Evolutionary conservation across 176 grass and related monocot species (phyloP).

Genomic region (Metroxylon sagu): DNA sequence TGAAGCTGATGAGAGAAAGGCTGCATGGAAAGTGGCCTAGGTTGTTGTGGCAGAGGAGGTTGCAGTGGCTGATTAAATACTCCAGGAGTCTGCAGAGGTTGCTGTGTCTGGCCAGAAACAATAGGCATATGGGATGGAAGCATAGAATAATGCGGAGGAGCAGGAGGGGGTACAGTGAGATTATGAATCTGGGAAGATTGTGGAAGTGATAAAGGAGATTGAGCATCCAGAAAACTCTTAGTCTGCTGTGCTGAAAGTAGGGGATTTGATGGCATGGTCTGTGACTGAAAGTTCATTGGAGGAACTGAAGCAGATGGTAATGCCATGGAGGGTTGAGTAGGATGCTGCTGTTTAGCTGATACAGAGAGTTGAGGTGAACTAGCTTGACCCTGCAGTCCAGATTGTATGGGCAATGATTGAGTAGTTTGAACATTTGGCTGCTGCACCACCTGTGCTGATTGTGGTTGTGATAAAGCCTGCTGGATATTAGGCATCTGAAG

Average conservation of each 20-base stretch:
- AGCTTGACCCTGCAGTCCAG: constrained; percentile 27
- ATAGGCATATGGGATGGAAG: constrained; percentile 50
- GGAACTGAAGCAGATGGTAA: constrained; percentile 33
- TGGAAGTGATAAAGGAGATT: constrained; percentile 33
- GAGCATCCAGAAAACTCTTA: constrained; percentile 41
- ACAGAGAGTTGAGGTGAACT: constrained; percentile 30
- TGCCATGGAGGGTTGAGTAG: constrained; percentile 30
- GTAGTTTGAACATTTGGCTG: constrained; percentile 25
- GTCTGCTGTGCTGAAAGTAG: constrained; percentile 30
- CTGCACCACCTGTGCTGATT: constrained; percentile 31
- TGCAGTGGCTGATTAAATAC: constrained; percentile 70
- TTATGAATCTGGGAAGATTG: constrained; percentile 60
- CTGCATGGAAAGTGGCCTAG: constrained; percentile 57
- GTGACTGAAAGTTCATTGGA: constrained; percentile 34
- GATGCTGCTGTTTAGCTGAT: constrained; percentile 34
- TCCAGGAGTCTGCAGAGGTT: constrained; percentile 63
- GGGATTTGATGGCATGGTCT: constrained; percentile 26
- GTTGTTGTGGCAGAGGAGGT: constrained; percentile 62
- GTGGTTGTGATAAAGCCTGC: constrained; percentile 27
- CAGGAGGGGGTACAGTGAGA: constrained; percentile 32
- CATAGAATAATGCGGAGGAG: constrained; percentile 47
- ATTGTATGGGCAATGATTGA: constrained; percentile 31
- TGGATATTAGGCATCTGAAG: constrained; percentile 33
- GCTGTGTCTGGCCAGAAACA: constrained; percentile 37
- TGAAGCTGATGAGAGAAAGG: constrained; percentile 40